phyloP scores from a whole-genome alignment of 1,284 basidiomycete species.

The Laetiporus sulphureus region DNA sequence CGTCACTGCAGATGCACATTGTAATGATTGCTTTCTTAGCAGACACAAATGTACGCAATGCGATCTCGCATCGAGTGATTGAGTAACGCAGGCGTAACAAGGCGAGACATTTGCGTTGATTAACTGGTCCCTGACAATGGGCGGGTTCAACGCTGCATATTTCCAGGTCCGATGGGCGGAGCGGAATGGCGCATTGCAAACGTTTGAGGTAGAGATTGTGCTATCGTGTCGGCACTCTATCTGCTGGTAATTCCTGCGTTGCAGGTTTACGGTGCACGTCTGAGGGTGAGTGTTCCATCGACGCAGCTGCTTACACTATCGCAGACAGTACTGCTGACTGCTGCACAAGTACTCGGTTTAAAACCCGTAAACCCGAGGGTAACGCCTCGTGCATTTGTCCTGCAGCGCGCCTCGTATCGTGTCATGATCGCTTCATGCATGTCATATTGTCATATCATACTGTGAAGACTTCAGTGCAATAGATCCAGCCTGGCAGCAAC shows the following conservation, averaged over 20 bases:
- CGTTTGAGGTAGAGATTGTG: constrained; percentile 55
- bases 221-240: constrained; percentile 47
- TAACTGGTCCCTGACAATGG: constrained; percentile 51
- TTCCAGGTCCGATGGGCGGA: constrained; percentile 57
- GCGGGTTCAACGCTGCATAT: constrained; percentile 58
- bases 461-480: too few relatives aligned
- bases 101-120: constrained; percentile 55
- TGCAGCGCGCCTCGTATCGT: too few relatives aligned
- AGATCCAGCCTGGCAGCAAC: too few relatives aligned
- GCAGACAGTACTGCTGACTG: too few relatives aligned
- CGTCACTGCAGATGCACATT: constrained; percentile 49
- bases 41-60: constrained; percentile 30
- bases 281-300: constrained; percentile 34
- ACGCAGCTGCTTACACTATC: too few relatives aligned
- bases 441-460: too few relatives aligned
- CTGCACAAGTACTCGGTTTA: too few relatives aligned
- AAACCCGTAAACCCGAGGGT: too few relatives aligned
- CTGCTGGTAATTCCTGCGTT: constrained; percentile 44
- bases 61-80: constrained; percentile 1
- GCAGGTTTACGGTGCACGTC: constrained; percentile 38
- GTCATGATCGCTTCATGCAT: too few relatives aligned
- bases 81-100: constrained; percentile 17
- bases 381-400: too few relatives aligned
- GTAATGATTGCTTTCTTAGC: constrained; percentile 42
- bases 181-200: constrained; percentile 47